Evolutionary conservation across 352 stramenopile genomes (phyloP).

Genomic region (Pythium rishiriense): DNA sequence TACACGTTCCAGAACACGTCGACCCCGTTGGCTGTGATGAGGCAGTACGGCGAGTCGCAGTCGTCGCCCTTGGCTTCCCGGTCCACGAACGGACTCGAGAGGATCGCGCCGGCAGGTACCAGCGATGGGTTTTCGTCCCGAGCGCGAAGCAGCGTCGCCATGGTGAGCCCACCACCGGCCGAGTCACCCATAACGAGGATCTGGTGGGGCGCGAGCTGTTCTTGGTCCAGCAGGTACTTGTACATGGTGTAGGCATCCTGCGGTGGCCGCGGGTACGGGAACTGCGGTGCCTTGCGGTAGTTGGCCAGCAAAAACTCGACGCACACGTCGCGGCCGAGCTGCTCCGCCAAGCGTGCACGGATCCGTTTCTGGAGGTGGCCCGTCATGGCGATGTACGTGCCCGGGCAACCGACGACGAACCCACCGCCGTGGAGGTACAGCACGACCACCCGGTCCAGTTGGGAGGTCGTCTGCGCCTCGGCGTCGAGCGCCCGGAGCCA

Average conservation of each 20-base stretch:
- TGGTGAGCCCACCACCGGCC: constrained; percentile 13
- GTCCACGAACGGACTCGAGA: constrained; percentile 43
- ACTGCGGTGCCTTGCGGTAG: constrained; percentile 28
- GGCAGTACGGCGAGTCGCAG: constrained; percentile 3
- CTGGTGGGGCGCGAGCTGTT: neutral
- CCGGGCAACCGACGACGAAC: constrained; percentile 7
- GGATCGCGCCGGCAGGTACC: neutral
- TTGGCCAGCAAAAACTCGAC: constrained; percentile 25
- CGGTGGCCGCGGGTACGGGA: constrained; percentile 4
- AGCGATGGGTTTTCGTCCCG: constrained; percentile 8
- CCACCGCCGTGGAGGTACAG: constrained; percentile 25
- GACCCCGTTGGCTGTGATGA: neutral
- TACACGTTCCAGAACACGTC: neutral
- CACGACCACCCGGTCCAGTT: constrained; percentile 2
- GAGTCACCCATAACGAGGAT: constrained; percentile 27
- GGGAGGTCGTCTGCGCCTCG: neutral
- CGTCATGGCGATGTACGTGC: constrained; percentile 15
- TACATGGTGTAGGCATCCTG: constrained; percentile 22
- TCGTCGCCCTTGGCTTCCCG: constrained; percentile 18
- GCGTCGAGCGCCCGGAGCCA: constrained; percentile 5
- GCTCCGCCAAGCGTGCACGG: neutral
- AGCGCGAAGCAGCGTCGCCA: constrained; percentile 20
- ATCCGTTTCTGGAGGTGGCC: constrained; percentile 27
- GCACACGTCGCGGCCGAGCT: neutral
- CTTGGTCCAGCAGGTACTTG: constrained; percentile 10